Evolutionary conservation across 164 flowering plant genomes (phyloP).

Genomic region (Warburgia ugandensis): DNA sequence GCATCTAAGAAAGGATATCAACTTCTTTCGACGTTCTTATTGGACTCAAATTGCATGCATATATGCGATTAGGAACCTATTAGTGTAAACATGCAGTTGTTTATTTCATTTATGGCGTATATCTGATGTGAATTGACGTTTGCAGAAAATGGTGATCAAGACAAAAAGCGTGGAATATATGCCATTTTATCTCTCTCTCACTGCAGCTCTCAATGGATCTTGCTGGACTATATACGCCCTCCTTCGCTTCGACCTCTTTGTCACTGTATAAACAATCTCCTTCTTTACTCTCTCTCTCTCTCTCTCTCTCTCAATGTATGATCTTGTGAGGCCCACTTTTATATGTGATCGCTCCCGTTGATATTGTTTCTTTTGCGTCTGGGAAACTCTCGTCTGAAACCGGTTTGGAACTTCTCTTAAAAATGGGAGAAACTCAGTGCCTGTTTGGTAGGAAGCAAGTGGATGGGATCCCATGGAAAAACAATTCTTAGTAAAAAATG

Average conservation of each 20-base stretch:
- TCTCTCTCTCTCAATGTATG: neutral
- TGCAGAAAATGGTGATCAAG: slow-evolving; percentile 64
- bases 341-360: no score
- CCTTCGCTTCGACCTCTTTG: slow-evolving; percentile 59
- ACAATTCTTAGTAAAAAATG: no score
- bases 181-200: slow-evolving; percentile 59
- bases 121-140: neutral
- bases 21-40: no score
- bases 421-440: no score
- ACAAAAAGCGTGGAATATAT: slow-evolving; percentile 77
- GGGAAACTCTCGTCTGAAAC: neutral
- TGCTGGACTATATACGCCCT: slow-evolving; percentile 62
- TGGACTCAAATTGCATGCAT: no score
- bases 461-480: no score
- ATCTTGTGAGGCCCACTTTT: neutral
- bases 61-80: neutral
- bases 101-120: neutral
- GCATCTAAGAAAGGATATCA: no score
- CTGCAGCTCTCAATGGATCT: slow-evolving; percentile 48
- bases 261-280: slow-evolving; percentile 21
- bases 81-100: no score
- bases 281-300: slow-evolving; percentile 1
- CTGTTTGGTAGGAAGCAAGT: no score
- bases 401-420: neutral
- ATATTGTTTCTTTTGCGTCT: neutral